Percentiles rank a stretch among this genome's conserved stretches.
phyloP scores from a whole-genome alignment of 192 early-diverging fungal genomes.

The Linnemannia elongata region DNA sequence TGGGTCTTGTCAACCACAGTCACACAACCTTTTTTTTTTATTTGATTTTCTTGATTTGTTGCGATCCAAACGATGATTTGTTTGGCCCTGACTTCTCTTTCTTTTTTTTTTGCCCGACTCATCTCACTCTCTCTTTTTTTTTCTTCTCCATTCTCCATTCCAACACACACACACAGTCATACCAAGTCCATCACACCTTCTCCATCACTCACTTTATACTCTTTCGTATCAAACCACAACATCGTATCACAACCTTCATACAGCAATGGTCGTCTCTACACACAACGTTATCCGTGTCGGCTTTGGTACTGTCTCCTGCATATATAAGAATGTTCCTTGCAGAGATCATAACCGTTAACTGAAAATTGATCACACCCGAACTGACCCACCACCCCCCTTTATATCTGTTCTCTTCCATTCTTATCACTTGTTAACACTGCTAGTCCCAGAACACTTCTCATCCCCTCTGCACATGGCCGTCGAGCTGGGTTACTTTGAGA shows the following conservation, averaged over 20 bases:
- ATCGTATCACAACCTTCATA: neutral
- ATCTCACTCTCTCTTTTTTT: neutral
- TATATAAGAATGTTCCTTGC: neutral
- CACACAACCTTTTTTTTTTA: neutral
- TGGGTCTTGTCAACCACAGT: neutral
- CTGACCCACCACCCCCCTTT: neutral
- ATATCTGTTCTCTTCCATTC: neutral
- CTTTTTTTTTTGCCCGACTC: neutral
- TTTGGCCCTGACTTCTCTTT: neutral
- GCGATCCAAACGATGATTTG: neutral
- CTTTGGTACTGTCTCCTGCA: conserved; percentile 14
- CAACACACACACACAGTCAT: neutral
- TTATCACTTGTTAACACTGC: neutral
- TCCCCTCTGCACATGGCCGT: conserved; percentile 75
- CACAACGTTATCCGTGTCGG: conserved; percentile 48
- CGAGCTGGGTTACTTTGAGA: conserved; percentile 69
- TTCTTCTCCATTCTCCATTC: conserved; percentile 2
- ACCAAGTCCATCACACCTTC: neutral
- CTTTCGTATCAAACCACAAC: neutral
- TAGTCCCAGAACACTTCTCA: conserved; percentile 84
- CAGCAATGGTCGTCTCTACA: conserved; percentile 39
- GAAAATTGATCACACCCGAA: neutral
- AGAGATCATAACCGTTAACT: neutral
- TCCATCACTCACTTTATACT: neutral
- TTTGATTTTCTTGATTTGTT: neutral